Evolutionary conservation across 202 grass and related monocot genomes (phyloP).

Genomic region (Dendrocalamus latiflorus): DNA sequence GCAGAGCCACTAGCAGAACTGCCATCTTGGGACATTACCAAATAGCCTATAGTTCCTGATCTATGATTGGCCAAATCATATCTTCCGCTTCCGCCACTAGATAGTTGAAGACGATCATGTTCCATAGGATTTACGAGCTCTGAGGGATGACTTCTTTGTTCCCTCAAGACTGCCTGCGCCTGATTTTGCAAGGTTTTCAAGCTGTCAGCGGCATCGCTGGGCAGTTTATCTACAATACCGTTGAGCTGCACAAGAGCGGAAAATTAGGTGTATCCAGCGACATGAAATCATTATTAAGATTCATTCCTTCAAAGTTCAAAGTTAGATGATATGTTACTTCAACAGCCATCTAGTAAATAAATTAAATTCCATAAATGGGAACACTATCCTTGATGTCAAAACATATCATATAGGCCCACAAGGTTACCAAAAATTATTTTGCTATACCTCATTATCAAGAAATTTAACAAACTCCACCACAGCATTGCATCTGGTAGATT

Average conservation of each 20-base stretch:
- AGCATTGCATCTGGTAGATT: constrained; percentile 47
- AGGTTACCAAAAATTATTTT: background rate
- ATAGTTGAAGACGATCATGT: constrained; percentile 41
- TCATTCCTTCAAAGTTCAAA: background rate
- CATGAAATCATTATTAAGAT: background rate
- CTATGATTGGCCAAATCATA: constrained; percentile 20
- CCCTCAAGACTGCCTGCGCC: constrained; percentile 26
- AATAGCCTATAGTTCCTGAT: constrained; percentile 25
- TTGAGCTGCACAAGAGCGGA: constrained; percentile 53
- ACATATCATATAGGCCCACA: background rate
- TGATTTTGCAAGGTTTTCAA: constrained; percentile 46
- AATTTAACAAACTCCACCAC: constrained; percentile 60
- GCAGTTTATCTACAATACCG: constrained; percentile 56
- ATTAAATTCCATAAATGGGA: background rate
- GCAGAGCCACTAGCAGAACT: constrained; percentile 8
- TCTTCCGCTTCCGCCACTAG: background rate
- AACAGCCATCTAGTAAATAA: background rate
- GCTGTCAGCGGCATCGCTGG: constrained; percentile 41
- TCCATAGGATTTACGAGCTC: constrained; percentile 26
- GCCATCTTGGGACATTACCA: constrained; percentile 26
- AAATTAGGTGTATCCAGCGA: background rate
- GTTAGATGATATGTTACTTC: background rate
- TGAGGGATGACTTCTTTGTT: constrained; percentile 35
- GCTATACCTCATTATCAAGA: constrained; percentile 57
- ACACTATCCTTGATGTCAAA: background rate